Conservation (phyloP, 2,329 filamentous ascomycete genomes). For the Cytospora mali region DNA sequence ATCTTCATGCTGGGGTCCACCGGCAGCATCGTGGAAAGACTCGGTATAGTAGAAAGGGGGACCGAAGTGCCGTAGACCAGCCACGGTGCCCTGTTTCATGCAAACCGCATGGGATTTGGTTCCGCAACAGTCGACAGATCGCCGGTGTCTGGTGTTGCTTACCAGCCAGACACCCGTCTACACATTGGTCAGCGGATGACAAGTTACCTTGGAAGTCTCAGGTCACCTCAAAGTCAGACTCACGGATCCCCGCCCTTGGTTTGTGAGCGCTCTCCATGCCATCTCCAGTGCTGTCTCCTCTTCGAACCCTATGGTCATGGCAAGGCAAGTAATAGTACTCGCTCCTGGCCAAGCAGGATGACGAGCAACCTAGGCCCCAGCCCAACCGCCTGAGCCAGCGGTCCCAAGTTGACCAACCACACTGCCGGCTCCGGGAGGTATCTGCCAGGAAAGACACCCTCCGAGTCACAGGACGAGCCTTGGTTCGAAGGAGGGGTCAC, state of each 20-base stretch:
- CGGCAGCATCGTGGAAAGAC: background rate
- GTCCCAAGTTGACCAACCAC: background rate
- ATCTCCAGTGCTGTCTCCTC: background rate
- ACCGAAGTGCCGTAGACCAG: background rate
- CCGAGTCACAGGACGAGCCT: background rate
- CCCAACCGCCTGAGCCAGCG: background rate
- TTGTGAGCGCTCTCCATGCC: background rate
- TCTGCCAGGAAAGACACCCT: background rate
- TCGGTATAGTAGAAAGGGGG: background rate
- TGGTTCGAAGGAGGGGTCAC: background rate
- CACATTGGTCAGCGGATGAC: too few species aligned
- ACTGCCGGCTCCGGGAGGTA: background rate
- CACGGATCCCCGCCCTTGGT: background rate
- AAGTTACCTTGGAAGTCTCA: background rate
- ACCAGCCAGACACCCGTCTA: too few species aligned
- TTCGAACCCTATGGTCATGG: background rate
- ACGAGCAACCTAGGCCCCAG: too few species aligned
- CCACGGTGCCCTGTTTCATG: background rate
- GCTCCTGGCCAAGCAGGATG: too few species aligned
- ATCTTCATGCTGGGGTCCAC: background rate
- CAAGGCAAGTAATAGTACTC: background rate
- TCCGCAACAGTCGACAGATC: too few species aligned
- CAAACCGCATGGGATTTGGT: too few species aligned
- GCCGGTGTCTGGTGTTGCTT: too few species aligned
- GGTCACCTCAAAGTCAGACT: background rate